Base-by-base conservation (phyloP, 169 alveolate species). In the Plasmodium cynomolgi region DNA sequence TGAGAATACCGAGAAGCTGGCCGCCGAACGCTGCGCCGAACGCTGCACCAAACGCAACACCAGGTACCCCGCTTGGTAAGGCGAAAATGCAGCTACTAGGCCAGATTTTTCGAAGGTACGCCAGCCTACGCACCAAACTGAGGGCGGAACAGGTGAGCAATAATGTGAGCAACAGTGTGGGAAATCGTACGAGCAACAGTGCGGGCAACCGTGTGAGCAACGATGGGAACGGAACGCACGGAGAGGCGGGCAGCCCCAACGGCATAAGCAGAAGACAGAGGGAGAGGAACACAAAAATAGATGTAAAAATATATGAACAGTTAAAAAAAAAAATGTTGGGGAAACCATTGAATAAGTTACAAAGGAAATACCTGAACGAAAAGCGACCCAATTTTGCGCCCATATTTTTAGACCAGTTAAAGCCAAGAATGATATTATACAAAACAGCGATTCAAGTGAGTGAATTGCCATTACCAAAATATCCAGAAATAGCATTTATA, bases 401-500 rank as follows among this genome's bases (percentile, higher is more conserved):
- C 11, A 79, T 92, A 23, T 93, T 96, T 50, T 93, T 92, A 56
- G 96, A 96, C 37, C 95, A 95, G 50, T 93, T 95, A 72, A 95
- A 93, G 34, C 97, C 97, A 20, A 95, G 93, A 93, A 84, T 96
- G 94, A 72, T 81, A 80, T 81, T 90, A 41, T 90, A 90, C 56
- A 90, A 81, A 71, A 54, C 39, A 81, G 94, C 94, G 26, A 90
- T 90, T 41, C 50, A 90, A 74, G 94, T 90, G 50, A 81, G 44
- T 79, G 94, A 90, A 54, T 44, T 90, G 37, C 94, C 94, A 1
- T 81, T 90, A 50, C 94, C 94, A 1, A 90, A 90, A 74, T 90
- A 90, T 90, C 94, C 94, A 9, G 94, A 96, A 96, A 91, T 96
- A n/a, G 97, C 97, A 44, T 91, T 96, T 58, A 94, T 91, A 74